Base-by-base conservation (phyloP, 2,329 filamentous ascomycete species). In the Escovopsis sp. region DNA sequence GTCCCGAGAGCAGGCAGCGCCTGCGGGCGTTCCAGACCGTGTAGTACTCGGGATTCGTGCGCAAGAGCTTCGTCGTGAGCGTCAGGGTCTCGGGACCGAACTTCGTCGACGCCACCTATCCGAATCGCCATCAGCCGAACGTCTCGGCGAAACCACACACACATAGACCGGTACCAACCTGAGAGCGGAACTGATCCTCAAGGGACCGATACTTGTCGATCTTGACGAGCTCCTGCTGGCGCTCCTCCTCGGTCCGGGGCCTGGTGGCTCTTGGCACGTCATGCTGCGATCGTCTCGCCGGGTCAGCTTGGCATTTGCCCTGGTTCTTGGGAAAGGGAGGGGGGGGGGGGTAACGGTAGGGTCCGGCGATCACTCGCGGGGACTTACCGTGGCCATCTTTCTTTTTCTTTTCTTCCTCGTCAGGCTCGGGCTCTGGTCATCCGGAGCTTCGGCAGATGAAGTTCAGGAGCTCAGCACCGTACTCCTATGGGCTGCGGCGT, bases 21-120 rank as follows among this genome's bases (percentile, higher is more conserved):
- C 90, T 79, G 52, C 90, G 79, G 61, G 79, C 72, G 66, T 92
- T 92, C 84, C 84, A 92, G 68, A 85, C 70, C 38, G 84, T 88
- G 61, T 90, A 90, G 64, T 87, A 87, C 57, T 92, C 84, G 18
- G 84, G 84, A 55, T 92, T 92, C 48, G 78, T 70, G 32, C 68
- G 70, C 36, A 88, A 67, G 31, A 90, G 70, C 45, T 72, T 75
- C n/a, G 79, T 76, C 25, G 79, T 81, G 36, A 81, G 68, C 42
- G 70, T 61, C 47, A 87, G 72, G 28, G 75, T 70, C 37, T 73
- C 64, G 37, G 61, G 46, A 29, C 65, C 66, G 53, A 65, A 68
- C 45, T 68, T 59, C 41, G 51, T 53, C 34, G 63, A 53, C 2
- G 55, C 46, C 39, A 66, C 48, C 54, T 58, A 26, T 21, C 39